These are phyloP conservation scores for Cercospora sojina DNA, from an alignment of 2,329 filamentous ascomycete genomes.

Conservation along the genomic window DNA sequence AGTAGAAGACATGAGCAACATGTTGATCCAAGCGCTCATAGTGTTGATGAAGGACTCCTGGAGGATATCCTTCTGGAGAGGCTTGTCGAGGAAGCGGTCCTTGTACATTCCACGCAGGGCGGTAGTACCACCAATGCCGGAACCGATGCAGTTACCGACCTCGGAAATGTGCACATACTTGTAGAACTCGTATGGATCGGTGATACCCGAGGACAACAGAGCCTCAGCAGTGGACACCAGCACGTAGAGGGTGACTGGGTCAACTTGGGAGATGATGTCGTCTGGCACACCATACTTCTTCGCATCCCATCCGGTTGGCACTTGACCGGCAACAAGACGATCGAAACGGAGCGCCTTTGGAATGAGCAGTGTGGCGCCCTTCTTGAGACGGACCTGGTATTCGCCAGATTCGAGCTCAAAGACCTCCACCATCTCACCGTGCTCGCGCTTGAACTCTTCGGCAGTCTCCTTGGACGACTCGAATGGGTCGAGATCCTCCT, in stretches of 20 bases:
- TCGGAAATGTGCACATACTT: conserved; percentile 98
- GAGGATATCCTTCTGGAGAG: conserved; percentile 96
- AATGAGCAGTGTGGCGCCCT: conserved; percentile 91
- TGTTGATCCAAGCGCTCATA: conserved; percentile 99
- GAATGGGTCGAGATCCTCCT: conserved; percentile 95
- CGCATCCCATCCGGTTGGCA: conserved; percentile 95
- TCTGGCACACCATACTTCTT: conserved; percentile 95
- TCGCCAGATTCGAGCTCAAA: conserved; percentile 93
- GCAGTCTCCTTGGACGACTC: conserved; percentile 97
- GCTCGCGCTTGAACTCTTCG: conserved; percentile 94
- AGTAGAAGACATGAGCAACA: conserved; percentile 94
- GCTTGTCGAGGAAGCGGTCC: conserved; percentile 93
- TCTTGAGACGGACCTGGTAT: conserved; percentile 90
- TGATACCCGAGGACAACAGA: conserved; percentile 89
- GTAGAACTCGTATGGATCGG: conserved; percentile 99
- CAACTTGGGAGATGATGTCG: conserved; percentile 96
- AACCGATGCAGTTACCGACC: conserved; percentile 96
- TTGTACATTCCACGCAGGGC: conserved; percentile 98
- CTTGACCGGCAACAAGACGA: conserved; percentile 92
- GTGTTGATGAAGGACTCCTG: conserved; percentile 99
- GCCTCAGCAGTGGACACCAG: conserved; percentile 92
- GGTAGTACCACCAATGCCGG: conserved; percentile 92
- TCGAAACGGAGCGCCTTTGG: conserved; percentile 97
- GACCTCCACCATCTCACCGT: conserved; percentile 95
- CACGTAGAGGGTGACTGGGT: conserved; percentile 92